Percentiles rank a stretch among this genome's conserved stretches.
Evolutionary conservation across 805 yeast genomes (phyloP).

Genomic region (Candida orba): DNA sequence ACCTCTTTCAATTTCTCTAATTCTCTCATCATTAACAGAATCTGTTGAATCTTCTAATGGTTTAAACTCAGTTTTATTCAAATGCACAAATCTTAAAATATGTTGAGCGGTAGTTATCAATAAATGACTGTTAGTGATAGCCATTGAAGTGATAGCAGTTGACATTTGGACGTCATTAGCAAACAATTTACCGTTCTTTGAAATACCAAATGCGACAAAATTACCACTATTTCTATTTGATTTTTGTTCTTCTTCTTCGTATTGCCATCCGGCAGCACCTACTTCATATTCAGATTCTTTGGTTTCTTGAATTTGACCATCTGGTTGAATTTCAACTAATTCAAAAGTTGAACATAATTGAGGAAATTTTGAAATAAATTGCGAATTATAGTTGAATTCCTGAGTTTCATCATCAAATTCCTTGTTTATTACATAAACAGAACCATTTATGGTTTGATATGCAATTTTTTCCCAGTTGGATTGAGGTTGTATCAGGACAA

Average conservation of each 20-base stretch:
- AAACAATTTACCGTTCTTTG: slow-evolving; percentile 68
- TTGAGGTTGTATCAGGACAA: slow-evolving; percentile 48
- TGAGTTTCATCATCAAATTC: slow-evolving; percentile 12
- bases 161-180: slow-evolving; percentile 54
- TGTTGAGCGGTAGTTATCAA: slow-evolving; percentile 86
- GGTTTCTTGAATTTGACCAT: slow-evolving; percentile 20
- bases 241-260: slow-evolving; percentile 1
- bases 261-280: slow-evolving; percentile 3
- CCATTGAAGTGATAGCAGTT: slow-evolving; percentile 75
- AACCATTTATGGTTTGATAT: slow-evolving; percentile 58
- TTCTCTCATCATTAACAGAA: slow-evolving; percentile 61
- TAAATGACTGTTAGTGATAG: slow-evolving; percentile 62
- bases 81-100: slow-evolving; percentile 72
- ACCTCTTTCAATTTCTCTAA: slow-evolving; percentile 86
- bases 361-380: slow-evolving; percentile 48
- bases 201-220: slow-evolving; percentile 58
- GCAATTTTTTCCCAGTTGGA: slow-evolving; percentile 46
- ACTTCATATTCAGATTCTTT: slow-evolving; percentile 10
- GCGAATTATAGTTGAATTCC: slow-evolving; percentile 25
- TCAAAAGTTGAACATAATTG: slow-evolving; percentile 60
- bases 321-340: slow-evolving; percentile 29
- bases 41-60: slow-evolving; percentile 33
- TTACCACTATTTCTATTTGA: slow-evolving; percentile 11
- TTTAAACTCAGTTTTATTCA: slow-evolving; percentile 36
- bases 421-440: slow-evolving; percentile 36